Conservation (phyloP, 768 basidiomycete species). For the Suillus plorans region DNA sequence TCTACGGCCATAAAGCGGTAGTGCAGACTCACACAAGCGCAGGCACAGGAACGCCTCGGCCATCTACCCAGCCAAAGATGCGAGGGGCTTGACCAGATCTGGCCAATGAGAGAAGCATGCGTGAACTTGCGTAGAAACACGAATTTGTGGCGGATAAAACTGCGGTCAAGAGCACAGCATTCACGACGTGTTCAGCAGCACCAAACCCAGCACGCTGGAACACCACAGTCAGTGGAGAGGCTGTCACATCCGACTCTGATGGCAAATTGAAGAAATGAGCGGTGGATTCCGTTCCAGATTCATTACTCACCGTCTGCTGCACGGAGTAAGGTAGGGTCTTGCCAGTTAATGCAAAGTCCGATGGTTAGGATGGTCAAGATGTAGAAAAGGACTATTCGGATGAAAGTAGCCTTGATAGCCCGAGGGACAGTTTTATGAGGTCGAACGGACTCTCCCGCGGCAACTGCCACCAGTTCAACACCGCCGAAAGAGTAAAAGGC, state of each 20-base stretch:
- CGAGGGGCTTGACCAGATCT: conserved; percentile 63
- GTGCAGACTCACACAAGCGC: conserved; percentile 46
- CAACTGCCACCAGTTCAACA: conserved; percentile 68
- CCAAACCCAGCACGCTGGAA: conserved; percentile 62
- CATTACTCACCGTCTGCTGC: conserved; percentile 41
- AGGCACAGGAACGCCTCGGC: conserved; percentile 61
- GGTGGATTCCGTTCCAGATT: neutral
- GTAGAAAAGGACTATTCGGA: conserved; percentile 66
- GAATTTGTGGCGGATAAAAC: conserved; percentile 65
- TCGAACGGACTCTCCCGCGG: conserved; percentile 67
- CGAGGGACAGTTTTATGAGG: conserved; percentile 63
- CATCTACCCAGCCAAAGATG: conserved; percentile 64
- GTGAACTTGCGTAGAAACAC: conserved; percentile 65
- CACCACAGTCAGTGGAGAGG: conserved; percentile 64
- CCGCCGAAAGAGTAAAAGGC: conserved; percentile 73
- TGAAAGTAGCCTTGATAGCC: conserved; percentile 68
- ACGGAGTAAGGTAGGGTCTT: conserved; percentile 50
- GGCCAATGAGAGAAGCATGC: conserved; percentile 62
- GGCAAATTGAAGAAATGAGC: neutral
- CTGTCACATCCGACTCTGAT: conserved; percentile 48
- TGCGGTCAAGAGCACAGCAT: conserved; percentile 65
- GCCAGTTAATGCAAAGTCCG: conserved; percentile 62
- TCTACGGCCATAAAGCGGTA: conserved; percentile 19
- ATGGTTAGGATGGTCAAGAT: conserved; percentile 64
- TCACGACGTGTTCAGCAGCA: conserved; percentile 61